Base-by-base conservation (phyloP, 2,329 filamentous ascomycete species). In the Pseudopyricularia cyperi region DNA sequence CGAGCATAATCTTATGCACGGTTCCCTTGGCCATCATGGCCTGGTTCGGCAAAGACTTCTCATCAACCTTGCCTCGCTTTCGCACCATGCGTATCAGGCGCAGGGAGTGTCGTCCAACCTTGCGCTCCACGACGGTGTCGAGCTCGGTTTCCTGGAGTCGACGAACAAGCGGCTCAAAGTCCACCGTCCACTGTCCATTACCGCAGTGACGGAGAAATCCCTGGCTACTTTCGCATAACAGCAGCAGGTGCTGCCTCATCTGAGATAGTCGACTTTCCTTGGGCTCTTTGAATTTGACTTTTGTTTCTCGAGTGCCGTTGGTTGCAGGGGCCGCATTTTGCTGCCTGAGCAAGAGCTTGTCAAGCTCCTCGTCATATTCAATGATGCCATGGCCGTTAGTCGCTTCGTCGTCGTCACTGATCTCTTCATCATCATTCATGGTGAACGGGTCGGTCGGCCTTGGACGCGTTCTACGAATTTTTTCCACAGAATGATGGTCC, bases 61-160 rank as follows among this genome's bases (percentile, higher is more conserved):
- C 93, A 58, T 97, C 91, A n/a, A 97, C 74, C 63, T 93, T 95
- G 51, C 93, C 93, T 62, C 90, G 89, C 54, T 86, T 83, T 37
- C 85, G 79, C 19, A 98, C 76, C 52, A 97, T 89, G 19, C 89
- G 85, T 19, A 89, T 78, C n/a, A 98, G 73, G 8, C 91, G 86
- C 17, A 91, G 76, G 1, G 89, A 89, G 47, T 85, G 74, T 7
- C 79, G 77, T 7, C 89, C 89, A 59, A 88, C 89, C 2, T 81
- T 80, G 51, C 88, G 80, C 56, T 85, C 79, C 52, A 97, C 84
- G 42, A 89, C 83, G 14, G 83, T 81, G 65, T 96, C 89, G 30
- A 97, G 72, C 64, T 96, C 89, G 6, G 78, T 70, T 60, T 90
- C 83, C 46, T 85, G 82, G 33, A 97, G 71, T 50, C 77, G 75